A percentile compares a stretch with the other conserved stretches of the same genome.
phyloP scores from a whole-genome alignment of 2,329 filamentous ascomycete genomes.

The Gremmenia infestans region DNA sequence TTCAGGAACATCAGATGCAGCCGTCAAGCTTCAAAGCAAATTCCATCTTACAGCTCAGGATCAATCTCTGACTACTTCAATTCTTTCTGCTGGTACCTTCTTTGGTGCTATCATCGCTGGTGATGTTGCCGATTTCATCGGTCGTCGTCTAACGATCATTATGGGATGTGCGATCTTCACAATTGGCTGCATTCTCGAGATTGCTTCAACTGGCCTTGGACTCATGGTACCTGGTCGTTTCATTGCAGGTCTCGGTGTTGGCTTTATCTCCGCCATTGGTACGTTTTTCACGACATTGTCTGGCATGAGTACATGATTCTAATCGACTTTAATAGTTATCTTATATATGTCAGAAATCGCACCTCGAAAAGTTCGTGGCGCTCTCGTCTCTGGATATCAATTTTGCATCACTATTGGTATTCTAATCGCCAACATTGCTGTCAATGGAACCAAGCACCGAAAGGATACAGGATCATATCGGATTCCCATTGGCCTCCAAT shows the following conservation, averaged over 20 bases:
- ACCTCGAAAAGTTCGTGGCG: slow-evolving; percentile 70
- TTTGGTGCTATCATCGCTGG: slow-evolving; percentile 75
- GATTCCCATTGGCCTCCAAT: slow-evolving; percentile 76
- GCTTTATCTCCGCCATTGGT: slow-evolving; percentile 70
- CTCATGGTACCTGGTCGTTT: slow-evolving; percentile 58
- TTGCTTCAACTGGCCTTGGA: slow-evolving; percentile 47
- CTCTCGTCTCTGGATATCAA: slow-evolving; percentile 77
- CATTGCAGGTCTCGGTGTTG: slow-evolving; percentile 71
- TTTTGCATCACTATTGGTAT: slow-evolving; percentile 80
- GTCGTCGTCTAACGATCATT: neutral
- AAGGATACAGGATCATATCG: slow-evolving; percentile 65
- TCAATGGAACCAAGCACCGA: slow-evolving; percentile 64
- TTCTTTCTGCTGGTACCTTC: slow-evolving; percentile 75
- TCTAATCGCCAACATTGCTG: slow-evolving; percentile 67
- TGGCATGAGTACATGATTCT: neutral
- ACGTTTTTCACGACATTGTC: no score
- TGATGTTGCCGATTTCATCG: slow-evolving; percentile 62
- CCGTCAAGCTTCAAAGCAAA: slow-evolving; percentile 18
- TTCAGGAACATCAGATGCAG: slow-evolving; percentile 9
- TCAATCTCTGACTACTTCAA: slow-evolving; percentile 27
- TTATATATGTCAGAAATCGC: slow-evolving; percentile 64
- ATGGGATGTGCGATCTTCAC: neutral
- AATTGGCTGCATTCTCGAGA: slow-evolving; percentile 55
- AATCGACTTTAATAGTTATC: slow-evolving; percentile 43
- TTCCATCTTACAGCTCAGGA: slow-evolving; percentile 38